A percentile compares a stretch with the other conserved stretches of the same genome.
phyloP scores from a whole-genome alignment of 2,329 filamentous ascomycete species.

The Albophoma yamanashiensis region DNA sequence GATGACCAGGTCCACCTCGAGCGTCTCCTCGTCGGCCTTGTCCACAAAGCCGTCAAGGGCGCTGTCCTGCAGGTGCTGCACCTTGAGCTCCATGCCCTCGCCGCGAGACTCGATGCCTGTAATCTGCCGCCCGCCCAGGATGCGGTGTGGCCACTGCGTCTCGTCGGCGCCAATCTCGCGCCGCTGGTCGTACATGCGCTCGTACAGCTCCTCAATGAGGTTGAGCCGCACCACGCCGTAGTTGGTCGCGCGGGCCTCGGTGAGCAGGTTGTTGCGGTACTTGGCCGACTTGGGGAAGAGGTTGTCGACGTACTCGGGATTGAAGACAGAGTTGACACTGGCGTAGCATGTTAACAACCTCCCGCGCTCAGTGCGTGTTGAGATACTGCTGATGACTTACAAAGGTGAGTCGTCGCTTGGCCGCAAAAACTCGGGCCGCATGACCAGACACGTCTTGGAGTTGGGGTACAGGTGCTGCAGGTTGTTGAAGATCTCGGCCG shows the following conservation, averaged over 20 bases:
- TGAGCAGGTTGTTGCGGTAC: slow-evolving; percentile 49
- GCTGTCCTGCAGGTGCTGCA: slow-evolving; percentile 37
- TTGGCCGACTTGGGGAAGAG: slow-evolving; percentile 58
- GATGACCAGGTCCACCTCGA: slow-evolving; percentile 73
- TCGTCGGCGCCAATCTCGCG: slow-evolving; percentile 59
- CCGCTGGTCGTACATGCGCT: slow-evolving; percentile 77
- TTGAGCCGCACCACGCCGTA: slow-evolving; percentile 90
- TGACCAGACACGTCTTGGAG: slow-evolving; percentile 64
- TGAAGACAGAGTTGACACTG: slow-evolving; percentile 93
- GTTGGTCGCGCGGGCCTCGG: slow-evolving; percentile 74
- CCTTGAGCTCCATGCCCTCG: slow-evolving; percentile 45
- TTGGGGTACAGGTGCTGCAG: slow-evolving; percentile 75
- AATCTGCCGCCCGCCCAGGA: slow-evolving; percentile 60
- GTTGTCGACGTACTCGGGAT: slow-evolving; percentile 71
- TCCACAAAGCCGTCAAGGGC: slow-evolving; percentile 28
- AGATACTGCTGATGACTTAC: slow-evolving; percentile 38
- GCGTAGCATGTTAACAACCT: not conserved
- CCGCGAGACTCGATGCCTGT: slow-evolving; percentile 44
- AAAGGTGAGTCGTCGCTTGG: slow-evolving; percentile 96
- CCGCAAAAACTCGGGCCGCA: slow-evolving; percentile 72
- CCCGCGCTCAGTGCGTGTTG: not conserved
- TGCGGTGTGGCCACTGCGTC: slow-evolving; percentile 69
- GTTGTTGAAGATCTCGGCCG: slow-evolving; percentile 91
- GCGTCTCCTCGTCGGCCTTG: slow-evolving; percentile 37
- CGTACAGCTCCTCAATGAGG: slow-evolving; percentile 80